Evolutionary conservation across 176 grass and related monocot genomes (phyloP), one percentile per base, ranked within the genome.

Genomic region (Oryza punctata): DNA sequence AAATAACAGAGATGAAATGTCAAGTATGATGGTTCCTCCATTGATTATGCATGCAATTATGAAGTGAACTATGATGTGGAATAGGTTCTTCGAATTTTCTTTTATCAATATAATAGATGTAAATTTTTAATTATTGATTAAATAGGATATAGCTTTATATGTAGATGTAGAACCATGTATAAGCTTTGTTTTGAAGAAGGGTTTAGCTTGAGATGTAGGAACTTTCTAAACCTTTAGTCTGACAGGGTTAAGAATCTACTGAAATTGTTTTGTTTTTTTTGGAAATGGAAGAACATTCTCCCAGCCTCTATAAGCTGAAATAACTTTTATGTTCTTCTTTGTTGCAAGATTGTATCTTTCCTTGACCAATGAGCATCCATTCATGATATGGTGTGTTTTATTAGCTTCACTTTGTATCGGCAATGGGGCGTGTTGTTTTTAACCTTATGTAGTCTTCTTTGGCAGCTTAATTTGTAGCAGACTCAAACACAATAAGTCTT

Each of bases 131-230:
- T 75, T 12, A 35, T 66, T 35, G 10, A 21, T 12, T 24, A 65
- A 50, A 35, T 26, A 74, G 26, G 27, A 73, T 72, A 73, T 47
- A 65, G 12, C 59, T 82, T 30, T 5, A 23, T 3, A 27, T 1
- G 1, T 44, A 73, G 12, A 43, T 28, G 72, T 32, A 59, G 57
- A 54, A 70, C 15, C 0, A 13, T 81, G 14, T 63, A 63, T n/a
- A 73, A 69, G 12, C 29, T 80, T 80, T 29, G 1, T 21, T 80
- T 7, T 80, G 28, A 37, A 67, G 25, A 69, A 80, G 18, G 65
- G 45, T 69, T 52, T 80, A 69, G 3, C 60, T 75, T 65, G 1
- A 65, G 12, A 64, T 29, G 63, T 33, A 27, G 59, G 8, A 38
- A 72, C 16, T 3, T 28, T 82, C 2, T 65, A 64, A 73, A 54